Percentiles rank a stretch among this genome's conserved stretches.
Evolutionary conservation across 495 filamentous ascomycete genomes (phyloP).

Genomic region (Podospora tetraspora): DNA sequence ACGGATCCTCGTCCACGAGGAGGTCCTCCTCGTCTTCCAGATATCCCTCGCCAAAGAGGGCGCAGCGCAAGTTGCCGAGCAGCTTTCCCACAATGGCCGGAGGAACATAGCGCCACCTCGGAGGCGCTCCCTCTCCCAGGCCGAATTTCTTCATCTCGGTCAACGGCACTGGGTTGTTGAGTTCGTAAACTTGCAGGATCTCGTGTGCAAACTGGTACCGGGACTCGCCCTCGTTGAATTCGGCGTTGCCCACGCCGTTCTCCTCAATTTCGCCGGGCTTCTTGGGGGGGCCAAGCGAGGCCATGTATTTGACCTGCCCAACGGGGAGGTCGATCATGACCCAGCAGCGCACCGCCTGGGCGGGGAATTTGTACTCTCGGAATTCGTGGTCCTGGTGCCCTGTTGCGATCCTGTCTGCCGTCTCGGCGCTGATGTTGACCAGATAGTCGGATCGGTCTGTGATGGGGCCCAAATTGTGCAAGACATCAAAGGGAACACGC

Average conservation of each 20-base stretch:
- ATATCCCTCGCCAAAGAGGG: constrained; percentile 33
- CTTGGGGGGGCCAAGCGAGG: constrained; percentile 35
- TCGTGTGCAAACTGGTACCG: constrained; percentile 40
- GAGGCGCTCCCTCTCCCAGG: constrained; percentile 36
- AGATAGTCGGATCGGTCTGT: constrained; percentile 45
- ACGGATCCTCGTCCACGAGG: constrained; percentile 1
- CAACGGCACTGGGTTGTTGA: constrained; percentile 45
- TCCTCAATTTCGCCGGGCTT: constrained; percentile 38
- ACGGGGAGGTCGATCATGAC: constrained; percentile 38
- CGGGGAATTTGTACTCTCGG: constrained; percentile 38
- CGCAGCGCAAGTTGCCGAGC: constrained; percentile 40
- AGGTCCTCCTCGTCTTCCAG: constrained; percentile 5
- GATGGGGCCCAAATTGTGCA: constrained; percentile 41
- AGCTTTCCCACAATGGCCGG: constrained; percentile 44
- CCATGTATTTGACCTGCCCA: constrained; percentile 46
- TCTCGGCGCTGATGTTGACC: constrained; percentile 37
- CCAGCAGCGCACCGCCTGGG: constrained; percentile 43
- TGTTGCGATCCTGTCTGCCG: constrained; percentile 36
- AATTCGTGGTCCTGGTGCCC: constrained; percentile 43
- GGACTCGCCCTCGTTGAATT: constrained; percentile 41
- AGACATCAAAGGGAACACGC: constrained; percentile 40
- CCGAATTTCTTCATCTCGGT: constrained; percentile 40
- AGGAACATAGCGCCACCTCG: constrained; percentile 38
- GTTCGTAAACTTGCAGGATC: constrained; percentile 47
- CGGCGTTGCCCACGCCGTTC: constrained; percentile 40